Conservation (phyloP, 768 basidiomycete species). For the Kwoniella shandongensis region DNA sequence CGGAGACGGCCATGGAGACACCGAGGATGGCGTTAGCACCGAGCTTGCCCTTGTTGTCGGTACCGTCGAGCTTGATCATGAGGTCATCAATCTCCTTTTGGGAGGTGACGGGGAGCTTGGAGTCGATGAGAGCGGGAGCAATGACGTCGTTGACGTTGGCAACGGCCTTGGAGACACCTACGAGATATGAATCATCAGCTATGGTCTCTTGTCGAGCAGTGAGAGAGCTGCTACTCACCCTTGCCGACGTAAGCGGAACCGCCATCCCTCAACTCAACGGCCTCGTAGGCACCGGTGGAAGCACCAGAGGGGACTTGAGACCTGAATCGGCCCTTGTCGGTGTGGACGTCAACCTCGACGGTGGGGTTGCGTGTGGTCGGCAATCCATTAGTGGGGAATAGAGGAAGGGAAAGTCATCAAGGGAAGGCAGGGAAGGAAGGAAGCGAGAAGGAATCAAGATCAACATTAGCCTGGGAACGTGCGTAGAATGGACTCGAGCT, state of each 20-base stretch:
- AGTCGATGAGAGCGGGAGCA: constrained; percentile 81
- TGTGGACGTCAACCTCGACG: constrained; percentile 88
- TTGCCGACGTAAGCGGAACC: constrained; percentile 97
- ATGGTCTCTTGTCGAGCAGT: not conserved
- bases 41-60: constrained; percentile 97
- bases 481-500: not conserved
- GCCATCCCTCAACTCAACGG: constrained; percentile 96
- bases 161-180: constrained; percentile 92
- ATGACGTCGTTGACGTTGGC: constrained; percentile 89
- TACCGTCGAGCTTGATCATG: constrained; percentile 96
- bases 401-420: constrained; percentile 3
- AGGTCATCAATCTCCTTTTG: constrained; percentile 97
- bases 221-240: constrained; percentile 60
- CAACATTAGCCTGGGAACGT: not conserved
- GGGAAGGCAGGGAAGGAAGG: not conserved
- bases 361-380: constrained; percentile 57
- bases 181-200: not conserved
- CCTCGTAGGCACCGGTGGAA: constrained; percentile 96
- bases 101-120: constrained; percentile 75
- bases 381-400: constrained; percentile 17
- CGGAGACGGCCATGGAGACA: constrained; percentile 90
- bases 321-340: constrained; percentile 85
- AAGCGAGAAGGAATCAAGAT: constrained; percentile 1
- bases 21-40: constrained; percentile 99
- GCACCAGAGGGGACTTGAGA: constrained; percentile 97